A percentile compares a stretch with the other conserved stretches of the same genome.
Evolutionary conservation across 495 filamentous ascomycete genomes (phyloP).

Genomic region (Neurospora discreta): DNA sequence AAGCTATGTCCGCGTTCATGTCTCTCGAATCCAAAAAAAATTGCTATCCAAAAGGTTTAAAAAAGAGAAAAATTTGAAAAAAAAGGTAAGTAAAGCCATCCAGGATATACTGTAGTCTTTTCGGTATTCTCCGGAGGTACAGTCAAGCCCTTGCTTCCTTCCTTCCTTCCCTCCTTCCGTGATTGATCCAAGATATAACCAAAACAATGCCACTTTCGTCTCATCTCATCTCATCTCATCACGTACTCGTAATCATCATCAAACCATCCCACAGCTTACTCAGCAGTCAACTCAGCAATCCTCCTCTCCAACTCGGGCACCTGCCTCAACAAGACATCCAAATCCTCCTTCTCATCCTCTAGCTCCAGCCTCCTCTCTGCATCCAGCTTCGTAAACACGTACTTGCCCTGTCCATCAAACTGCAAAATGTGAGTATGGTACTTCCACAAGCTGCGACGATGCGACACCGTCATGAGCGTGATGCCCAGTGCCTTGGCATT

Average conservation of each 20-base stretch:
- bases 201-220: not conserved
- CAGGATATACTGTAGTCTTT: not conserved
- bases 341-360: slow-evolving; percentile 94
- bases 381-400: slow-evolving; percentile 83
- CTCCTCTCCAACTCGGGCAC: slow-evolving; percentile 82
- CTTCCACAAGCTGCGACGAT: slow-evolving; percentile 86
- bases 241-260: not conserved
- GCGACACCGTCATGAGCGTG: slow-evolving; percentile 92
- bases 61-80: too few relatives aligned
- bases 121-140: not conserved
- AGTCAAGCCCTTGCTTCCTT: not conserved
- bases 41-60: not conserved
- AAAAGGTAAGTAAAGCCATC: not conserved
- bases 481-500: slow-evolving; percentile 83
- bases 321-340: slow-evolving; percentile 70
- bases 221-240: not conserved
- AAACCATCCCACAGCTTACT: not conserved
- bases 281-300: slow-evolving; percentile 60
- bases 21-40: not conserved
- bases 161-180: not conserved
- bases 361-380: slow-evolving; percentile 74
- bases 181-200: not conserved
- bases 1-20: not conserved
- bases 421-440: slow-evolving; percentile 90
- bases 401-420: slow-evolving; percentile 89